Evolutionary conservation across 2,329 filamentous ascomycete genomes (phyloP), one percentile per base, ranked within the genome.

Genomic region (Fusarium keratoplasticum): DNA sequence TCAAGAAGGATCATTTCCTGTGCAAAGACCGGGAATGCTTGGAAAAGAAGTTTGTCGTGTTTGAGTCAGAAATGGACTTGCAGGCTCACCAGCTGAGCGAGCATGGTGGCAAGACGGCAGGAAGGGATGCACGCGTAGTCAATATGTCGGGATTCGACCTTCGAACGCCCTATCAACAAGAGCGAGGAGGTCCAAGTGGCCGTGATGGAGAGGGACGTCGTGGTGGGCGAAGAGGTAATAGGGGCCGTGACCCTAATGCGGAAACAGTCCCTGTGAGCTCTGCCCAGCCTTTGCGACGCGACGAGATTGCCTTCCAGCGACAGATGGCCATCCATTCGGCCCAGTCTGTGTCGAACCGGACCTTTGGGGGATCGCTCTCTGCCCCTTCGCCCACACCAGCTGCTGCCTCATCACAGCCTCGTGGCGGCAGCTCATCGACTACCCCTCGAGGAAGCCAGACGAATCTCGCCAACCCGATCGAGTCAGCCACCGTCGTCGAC

Each of bases 21-120:
- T 99, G 96, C 80, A 83, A 90, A 8, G 95, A 99, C 77, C 88
- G 89, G 63, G 95, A 98, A 80, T 99, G 96, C 79, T 81, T 96
- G 79, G 96, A 98, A 77, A 98, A 98, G 89, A 98, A 98, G 81
- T 98, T 98, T 80, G 93, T 98, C 33, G 96, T 98, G 1, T 99
- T 99, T 77, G 94, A 95, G 64, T 95, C 95, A 0, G 94, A 98
- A 79, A 92, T 99, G 87, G 96, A 99, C 79, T 85, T 99, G 55
- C 97, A 98, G 82, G 96, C 93, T 4, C 96, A 99, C 83, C 94
- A 97, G 81, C 84, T 99, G 11, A 92, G 93, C 76, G 90, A 92
- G 63, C 96, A 99, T 80, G 94, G 92, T 0, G 94, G 95, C 10
- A 98, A 97, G 79, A 93, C 96, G 75, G 91, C 93, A 2, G 88